Evolutionary conservation across 2,329 filamentous ascomycete genomes (phyloP), one percentile per base, ranked within the genome.

Genomic region (Xenosphaeropsis pyriputrescens): DNA sequence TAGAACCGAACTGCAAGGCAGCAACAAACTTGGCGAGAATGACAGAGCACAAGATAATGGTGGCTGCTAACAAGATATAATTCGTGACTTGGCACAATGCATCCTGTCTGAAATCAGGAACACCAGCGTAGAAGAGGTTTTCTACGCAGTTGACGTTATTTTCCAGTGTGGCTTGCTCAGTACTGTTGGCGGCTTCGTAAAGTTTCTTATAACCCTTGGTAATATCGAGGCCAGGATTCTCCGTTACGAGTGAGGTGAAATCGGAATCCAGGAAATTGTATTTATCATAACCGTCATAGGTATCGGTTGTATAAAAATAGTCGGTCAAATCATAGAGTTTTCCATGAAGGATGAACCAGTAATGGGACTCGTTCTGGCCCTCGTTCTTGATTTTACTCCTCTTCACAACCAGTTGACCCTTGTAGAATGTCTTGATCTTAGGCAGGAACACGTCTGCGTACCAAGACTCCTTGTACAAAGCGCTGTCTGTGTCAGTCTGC

Each of bases 1-100:
- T 95, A 5, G 86, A 86, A 34, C 89, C 88, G 43, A 98, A 84
- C 52, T 95, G 91, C 32, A 98, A 69, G 11, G 91, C 91, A 37
- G 91, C 78, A 52, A 98, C 57, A 63, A 98, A 98, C 60, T 96
- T 98, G 61, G 83, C 62, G 36, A 77, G 53, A 45, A 96, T 88
- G 43, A 95, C 83, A 1, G 70, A 43, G 54, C 81, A 85, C 38
- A 98, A 65, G 11, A 96, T 65, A 51, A 93, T 68, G n/a, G 86
- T 83, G 54, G 95, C 93, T 2, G 76, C 78, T 37, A 96, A 65
- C 41, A 98, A 65, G 44, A 96, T 78, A 59, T 85, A 96, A 61
- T 89, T 89, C 65, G 94, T 93, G 51, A 85, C 78, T 50, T 84
- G 76, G 56, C 91, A 98, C 47, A 68, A 72, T 2, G 85, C 57